Percentiles rank a stretch among this genome's conserved stretches.
Evolutionary conservation across 2,329 filamentous ascomycete species (phyloP).

Genomic region (Fusarium sp.): DNA sequence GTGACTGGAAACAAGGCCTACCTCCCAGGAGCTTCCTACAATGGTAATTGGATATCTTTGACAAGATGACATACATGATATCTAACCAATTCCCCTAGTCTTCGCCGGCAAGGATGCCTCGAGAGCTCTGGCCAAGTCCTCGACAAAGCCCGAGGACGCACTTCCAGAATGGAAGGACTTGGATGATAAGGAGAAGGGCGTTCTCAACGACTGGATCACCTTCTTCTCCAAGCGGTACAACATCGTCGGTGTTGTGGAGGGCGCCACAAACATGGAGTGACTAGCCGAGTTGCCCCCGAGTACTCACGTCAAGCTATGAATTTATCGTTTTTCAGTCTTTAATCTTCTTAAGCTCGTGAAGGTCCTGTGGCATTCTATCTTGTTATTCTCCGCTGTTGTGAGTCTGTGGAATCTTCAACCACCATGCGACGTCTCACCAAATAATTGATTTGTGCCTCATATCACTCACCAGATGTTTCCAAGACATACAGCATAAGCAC

Average conservation of each 20-base stretch:
- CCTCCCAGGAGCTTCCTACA: constrained; percentile 82
- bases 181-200: constrained; percentile 84
- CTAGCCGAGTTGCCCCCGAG: constrained; percentile 40
- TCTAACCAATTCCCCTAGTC: constrained; percentile 64
- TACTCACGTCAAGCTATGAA: constrained; percentile 41
- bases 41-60: constrained; percentile 66
- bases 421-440: not conserved
- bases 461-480: not conserved
- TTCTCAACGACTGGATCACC: constrained; percentile 90
- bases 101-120: constrained; percentile 97
- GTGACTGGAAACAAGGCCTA: constrained; percentile 92
- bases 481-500: not conserved
- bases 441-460: not conserved
- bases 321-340: not conserved
- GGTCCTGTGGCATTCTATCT: not conserved
- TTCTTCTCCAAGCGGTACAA: constrained; percentile 99
- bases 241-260: constrained; percentile 76
- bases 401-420: constrained; percentile 8
- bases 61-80: not conserved
- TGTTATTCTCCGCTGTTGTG: constrained; percentile 40
- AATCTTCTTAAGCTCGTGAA: not conserved
- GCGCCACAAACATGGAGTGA: constrained; percentile 67
- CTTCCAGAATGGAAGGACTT: constrained; percentile 85
- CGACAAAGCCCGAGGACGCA: constrained; percentile 86
- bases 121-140: constrained; percentile 87